A percentile compares a stretch with the other conserved stretches of the same genome.
Conservation (phyloP, 2,329 filamentous ascomycete species). For the Penicillium glabrum region DNA sequence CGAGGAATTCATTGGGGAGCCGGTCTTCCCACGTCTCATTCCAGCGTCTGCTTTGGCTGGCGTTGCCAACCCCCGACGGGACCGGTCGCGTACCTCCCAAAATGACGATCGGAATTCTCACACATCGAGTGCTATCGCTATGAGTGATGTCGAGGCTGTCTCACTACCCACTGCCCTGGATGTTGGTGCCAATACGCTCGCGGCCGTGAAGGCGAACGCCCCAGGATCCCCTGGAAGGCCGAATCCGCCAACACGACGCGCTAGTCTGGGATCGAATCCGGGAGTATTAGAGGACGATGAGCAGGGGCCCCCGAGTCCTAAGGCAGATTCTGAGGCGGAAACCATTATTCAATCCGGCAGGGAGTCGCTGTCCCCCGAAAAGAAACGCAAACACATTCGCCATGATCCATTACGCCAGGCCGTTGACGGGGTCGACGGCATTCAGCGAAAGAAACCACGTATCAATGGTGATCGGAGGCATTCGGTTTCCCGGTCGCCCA, state of each 20-base stretch:
- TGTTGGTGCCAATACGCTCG: slow-evolving; percentile 32
- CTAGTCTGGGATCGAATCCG: slow-evolving; percentile 23
- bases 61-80: slow-evolving; percentile 32
- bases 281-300: slow-evolving; percentile 28
- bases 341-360: slow-evolving; percentile 50
- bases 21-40: slow-evolving; percentile 4
- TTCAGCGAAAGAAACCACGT: slow-evolving; percentile 31
- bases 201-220: slow-evolving; percentile 31
- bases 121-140: slow-evolving; percentile 45
- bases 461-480: slow-evolving; percentile 26
- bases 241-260: slow-evolving; percentile 18
- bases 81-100: slow-evolving; percentile 40
- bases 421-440: slow-evolving; percentile 24
- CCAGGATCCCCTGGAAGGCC: slow-evolving; percentile 25
- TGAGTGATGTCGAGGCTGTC: slow-evolving; percentile 48
- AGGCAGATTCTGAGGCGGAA: slow-evolving; percentile 50
- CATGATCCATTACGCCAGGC: slow-evolving; percentile 35
- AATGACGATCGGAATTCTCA: slow-evolving; percentile 44
- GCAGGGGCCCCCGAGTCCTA: slow-evolving; percentile 39
- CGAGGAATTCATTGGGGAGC: neutral
- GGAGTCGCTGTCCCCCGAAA: slow-evolving; percentile 47
- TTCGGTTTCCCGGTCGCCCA: slow-evolving; percentile 24
- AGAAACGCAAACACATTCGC: slow-evolving; percentile 43
- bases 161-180: slow-evolving; percentile 40
- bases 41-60: slow-evolving; percentile 34